phyloP scores from a whole-genome alignment of 2,329 filamentous ascomycete species.

The Aureobasidium lini region DNA sequence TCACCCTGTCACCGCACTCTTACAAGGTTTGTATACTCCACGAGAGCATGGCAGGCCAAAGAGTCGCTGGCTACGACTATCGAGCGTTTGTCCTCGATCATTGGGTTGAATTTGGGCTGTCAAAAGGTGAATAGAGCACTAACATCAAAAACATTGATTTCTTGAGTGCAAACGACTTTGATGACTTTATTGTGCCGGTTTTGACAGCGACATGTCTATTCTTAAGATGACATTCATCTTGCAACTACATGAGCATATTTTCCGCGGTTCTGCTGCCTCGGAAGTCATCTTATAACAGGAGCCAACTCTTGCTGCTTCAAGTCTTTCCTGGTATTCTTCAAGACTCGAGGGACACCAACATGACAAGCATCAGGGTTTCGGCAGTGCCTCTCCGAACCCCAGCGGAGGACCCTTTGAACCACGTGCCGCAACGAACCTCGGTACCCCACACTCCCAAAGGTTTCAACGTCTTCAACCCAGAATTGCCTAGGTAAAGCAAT shows the following conservation, averaged over 20 bases:
- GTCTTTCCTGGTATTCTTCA: too few relatives aligned
- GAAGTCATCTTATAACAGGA: too few relatives aligned
- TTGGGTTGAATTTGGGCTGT: not conserved
- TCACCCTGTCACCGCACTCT: not conserved
- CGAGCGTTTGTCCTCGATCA: too few relatives aligned
- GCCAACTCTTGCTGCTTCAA: too few relatives aligned
- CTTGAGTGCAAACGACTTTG: too few relatives aligned
- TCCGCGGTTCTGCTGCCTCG: too few relatives aligned
- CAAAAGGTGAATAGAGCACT: too few relatives aligned
- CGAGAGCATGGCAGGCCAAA: not conserved
- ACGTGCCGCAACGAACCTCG: not conserved
- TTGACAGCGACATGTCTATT: too few relatives aligned
- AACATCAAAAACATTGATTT: too few relatives aligned
- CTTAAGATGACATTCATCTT: too few relatives aligned
- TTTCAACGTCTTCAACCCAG: not conserved
- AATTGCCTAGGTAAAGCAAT: not conserved
- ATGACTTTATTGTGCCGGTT: too few relatives aligned
- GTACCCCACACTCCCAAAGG: not conserved
- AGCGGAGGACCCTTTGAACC: not conserved
- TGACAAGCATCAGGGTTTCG: not conserved
- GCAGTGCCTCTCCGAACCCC: not conserved
- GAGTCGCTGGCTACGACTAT: not conserved
- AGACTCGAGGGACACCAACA: not conserved
- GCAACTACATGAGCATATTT: too few relatives aligned
- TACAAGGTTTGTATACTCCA: not conserved